Conservation (phyloP, 371 early-diverging fungal species). For the Mucor mucedo region DNA sequence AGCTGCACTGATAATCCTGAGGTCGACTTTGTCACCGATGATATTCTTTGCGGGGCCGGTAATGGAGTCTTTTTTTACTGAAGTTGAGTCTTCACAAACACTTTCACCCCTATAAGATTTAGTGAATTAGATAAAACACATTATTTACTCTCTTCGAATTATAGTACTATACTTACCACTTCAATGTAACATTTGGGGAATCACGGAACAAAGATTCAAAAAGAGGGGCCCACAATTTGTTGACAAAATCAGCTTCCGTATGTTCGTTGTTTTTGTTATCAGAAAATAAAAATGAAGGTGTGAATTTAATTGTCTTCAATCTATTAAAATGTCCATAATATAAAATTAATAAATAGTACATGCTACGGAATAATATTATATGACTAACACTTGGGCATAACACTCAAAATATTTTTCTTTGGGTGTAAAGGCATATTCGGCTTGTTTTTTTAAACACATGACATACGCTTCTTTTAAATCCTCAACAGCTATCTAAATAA, state of each 20-base stretch:
- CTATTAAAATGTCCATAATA: not conserved
- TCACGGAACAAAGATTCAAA: constrained; percentile 1
- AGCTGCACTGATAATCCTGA: not conserved
- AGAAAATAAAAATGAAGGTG: constrained; percentile 1
- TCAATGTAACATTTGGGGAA: constrained; percentile 3
- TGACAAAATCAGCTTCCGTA: constrained; percentile 1
- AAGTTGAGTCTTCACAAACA: constrained; percentile 1
- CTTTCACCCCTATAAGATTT: constrained; percentile 1
- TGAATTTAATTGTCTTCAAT: constrained; percentile 1
- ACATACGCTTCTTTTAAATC: not conserved
- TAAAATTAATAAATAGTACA: constrained; percentile 1
- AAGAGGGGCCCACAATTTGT: not conserved
- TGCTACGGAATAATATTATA: not conserved
- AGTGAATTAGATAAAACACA: not conserved
- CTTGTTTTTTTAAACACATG: not conserved
- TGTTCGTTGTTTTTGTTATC: not conserved
- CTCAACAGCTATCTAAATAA: constrained; percentile 1
- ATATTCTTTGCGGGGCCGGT: constrained; percentile 1
- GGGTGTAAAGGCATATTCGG: constrained; percentile 1
- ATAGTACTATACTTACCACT: not conserved
- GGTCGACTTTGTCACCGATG: constrained; percentile 1
- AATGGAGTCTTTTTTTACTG: constrained; percentile 1
- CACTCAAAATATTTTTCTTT: constrained; percentile 3
- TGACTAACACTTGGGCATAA: constrained; percentile 3
- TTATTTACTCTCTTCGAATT: not conserved